A percentile compares a stretch with the other conserved stretches of the same genome.
These are phyloP conservation scores for Pseudonitzschia multiseries DNA, from an alignment of 108 stramenopile genomes.

Conservation along the genomic window DNA sequence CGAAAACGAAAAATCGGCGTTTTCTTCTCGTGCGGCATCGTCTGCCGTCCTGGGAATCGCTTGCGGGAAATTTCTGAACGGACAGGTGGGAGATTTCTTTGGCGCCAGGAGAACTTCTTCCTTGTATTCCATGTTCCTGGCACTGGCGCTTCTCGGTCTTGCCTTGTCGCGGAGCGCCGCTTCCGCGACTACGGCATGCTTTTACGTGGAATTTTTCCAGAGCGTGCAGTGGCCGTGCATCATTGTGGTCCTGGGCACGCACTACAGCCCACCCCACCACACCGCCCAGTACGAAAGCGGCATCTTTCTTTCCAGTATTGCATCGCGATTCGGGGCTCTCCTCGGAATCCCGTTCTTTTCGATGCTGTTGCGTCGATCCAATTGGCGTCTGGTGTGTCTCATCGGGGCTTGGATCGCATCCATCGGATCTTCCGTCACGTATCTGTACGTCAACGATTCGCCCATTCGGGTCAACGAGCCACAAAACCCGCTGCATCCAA, in stretches of 20 bases:
- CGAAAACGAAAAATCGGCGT: slow-evolving; percentile 46
- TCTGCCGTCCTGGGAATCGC: slow-evolving; percentile 69
- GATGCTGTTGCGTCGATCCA: slow-evolving; percentile 43
- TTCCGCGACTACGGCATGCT: slow-evolving; percentile 56
- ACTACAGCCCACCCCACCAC: slow-evolving; percentile 45
- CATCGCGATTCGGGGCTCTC: slow-evolving; percentile 69
- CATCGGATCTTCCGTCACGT: slow-evolving; percentile 50
- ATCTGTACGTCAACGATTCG: slow-evolving; percentile 61
- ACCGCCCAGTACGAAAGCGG: slow-evolving; percentile 64
- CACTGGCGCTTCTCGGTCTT: slow-evolving; percentile 51
- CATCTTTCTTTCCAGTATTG: slow-evolving; percentile 67
- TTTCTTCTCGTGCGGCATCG: slow-evolving; percentile 62
- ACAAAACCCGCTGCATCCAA: slow-evolving; percentile 67
- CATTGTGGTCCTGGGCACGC: slow-evolving; percentile 70
- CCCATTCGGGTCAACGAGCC: slow-evolving; percentile 64
- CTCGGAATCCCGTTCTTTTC: slow-evolving; percentile 64
- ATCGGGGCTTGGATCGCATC: slow-evolving; percentile 56
- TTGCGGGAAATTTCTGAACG: slow-evolving; percentile 78
- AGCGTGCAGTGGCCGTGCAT: slow-evolving; percentile 74
- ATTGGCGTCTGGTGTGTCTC: slow-evolving; percentile 63
- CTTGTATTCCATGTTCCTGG: slow-evolving; percentile 46
- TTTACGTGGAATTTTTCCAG: slow-evolving; percentile 70
- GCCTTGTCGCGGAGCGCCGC: slow-evolving; percentile 36
- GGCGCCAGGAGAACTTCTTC: slow-evolving; percentile 65
- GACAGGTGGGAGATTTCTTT: slow-evolving; percentile 63